Percentiles rank a stretch among this genome's conserved stretches.
Conservation (phyloP, 2,329 filamentous ascomycete species). For the Trichoderma sp. region DNA sequence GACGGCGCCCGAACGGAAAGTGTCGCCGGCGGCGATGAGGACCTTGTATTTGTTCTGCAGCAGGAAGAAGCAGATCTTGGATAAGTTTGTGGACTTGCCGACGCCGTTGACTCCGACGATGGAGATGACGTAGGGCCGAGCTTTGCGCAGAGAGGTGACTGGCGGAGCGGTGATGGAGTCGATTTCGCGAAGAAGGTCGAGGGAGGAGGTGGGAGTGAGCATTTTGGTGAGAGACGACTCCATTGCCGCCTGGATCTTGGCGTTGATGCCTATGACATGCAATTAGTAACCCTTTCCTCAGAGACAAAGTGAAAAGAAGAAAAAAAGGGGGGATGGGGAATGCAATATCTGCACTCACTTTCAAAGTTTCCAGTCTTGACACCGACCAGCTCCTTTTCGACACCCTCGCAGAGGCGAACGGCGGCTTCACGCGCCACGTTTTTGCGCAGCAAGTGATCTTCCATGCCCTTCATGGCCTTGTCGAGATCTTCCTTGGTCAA, state of each 20-base stretch:
- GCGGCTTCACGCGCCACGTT: slow-evolving; percentile 96
- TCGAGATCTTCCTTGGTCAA: slow-evolving; percentile 85
- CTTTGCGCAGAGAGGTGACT: slow-evolving; percentile 58
- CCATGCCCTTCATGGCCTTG: slow-evolving; percentile 93
- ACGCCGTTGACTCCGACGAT: slow-evolving; percentile 98
- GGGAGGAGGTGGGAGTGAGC: slow-evolving; percentile 88
- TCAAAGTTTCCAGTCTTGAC: slow-evolving; percentile 92
- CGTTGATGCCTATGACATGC: slow-evolving; percentile 60
- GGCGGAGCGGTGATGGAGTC: slow-evolving; percentile 70
- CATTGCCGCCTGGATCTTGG: slow-evolving; percentile 82
- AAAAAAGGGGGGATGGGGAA: neutral
- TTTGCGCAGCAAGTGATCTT: slow-evolving; percentile 90
- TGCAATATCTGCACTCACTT: slow-evolving; percentile 40
- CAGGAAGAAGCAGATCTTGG: slow-evolving; percentile 97
- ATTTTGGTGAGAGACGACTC: slow-evolving; percentile 92
- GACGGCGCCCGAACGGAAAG: slow-evolving; percentile 94
- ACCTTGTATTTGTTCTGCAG: slow-evolving; percentile 97
- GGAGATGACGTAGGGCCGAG: slow-evolving; percentile 91
- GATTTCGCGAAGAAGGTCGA: slow-evolving; percentile 93
- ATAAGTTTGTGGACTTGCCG: slow-evolving; percentile 95
- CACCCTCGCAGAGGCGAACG: slow-evolving; percentile 83
- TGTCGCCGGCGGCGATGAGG: slow-evolving; percentile 90
- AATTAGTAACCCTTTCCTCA: neutral
- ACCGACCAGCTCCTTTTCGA: slow-evolving; percentile 84
- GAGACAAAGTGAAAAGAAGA: neutral